A percentile compares a stretch with the other conserved stretches of the same genome.
Conservation (phyloP, 2,329 filamentous ascomycete genomes). For the Aquanectria penicillioides region DNA sequence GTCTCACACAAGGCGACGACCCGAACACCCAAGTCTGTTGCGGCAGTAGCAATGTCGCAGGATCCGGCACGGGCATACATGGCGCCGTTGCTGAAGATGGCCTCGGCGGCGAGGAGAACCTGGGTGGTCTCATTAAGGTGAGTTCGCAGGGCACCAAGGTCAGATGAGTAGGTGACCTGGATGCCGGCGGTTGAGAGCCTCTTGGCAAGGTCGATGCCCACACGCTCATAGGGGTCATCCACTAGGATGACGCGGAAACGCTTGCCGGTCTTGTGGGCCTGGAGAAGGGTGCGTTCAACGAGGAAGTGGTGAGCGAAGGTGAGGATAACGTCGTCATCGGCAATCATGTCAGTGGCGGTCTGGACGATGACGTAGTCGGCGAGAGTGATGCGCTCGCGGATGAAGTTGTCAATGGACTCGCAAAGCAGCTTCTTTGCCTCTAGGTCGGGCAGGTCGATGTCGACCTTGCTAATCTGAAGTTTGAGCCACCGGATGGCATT, state of each 20-base stretch:
- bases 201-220: slow-evolving; percentile 71
- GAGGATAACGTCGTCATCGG: slow-evolving; percentile 82
- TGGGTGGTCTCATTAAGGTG: slow-evolving; percentile 75
- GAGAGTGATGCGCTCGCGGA: slow-evolving; percentile 87
- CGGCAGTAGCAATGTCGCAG: slow-evolving; percentile 85
- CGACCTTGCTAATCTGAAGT: slow-evolving; percentile 88
- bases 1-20: slow-evolving; percentile 94
- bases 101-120: slow-evolving; percentile 89
- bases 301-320: slow-evolving; percentile 89
- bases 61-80: slow-evolving; percentile 91
- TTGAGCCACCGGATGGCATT: slow-evolving; percentile 97
- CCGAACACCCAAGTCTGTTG: slow-evolving; percentile 77
- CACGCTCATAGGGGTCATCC: slow-evolving; percentile 70
- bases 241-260: slow-evolving; percentile 86
- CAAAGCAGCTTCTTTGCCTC: slow-evolving; percentile 83
- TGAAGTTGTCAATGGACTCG: slow-evolving; percentile 86
- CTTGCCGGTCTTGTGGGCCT: slow-evolving; percentile 75
- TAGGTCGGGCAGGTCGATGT: slow-evolving; percentile 83
- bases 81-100: slow-evolving; percentile 94
- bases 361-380: slow-evolving; percentile 87
- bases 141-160: slow-evolving; percentile 78
- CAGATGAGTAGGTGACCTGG: slow-evolving; percentile 82
- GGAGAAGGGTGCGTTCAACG: slow-evolving; percentile 82
- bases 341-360: slow-evolving; percentile 79
- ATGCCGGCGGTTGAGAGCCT: slow-evolving; percentile 75